Conservation (phyloP, 2,329 filamentous ascomycete species). For the Verticillium dahliae region DNA sequence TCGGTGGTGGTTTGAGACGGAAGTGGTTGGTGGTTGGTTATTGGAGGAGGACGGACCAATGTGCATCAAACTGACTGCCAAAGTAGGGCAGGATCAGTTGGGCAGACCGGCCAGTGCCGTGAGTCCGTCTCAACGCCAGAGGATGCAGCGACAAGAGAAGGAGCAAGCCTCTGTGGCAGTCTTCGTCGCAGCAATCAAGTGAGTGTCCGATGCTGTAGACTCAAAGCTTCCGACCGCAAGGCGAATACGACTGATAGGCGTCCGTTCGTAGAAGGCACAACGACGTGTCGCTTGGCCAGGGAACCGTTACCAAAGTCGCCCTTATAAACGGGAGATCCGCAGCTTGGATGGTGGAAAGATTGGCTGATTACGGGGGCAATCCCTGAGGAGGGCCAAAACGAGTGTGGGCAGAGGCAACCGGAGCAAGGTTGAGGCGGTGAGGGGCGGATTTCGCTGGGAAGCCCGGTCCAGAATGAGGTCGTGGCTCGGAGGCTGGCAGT, state of each 20-base stretch:
- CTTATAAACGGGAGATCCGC: constrained; percentile 1
- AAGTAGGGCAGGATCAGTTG: not conserved
- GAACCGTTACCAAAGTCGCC: not conserved
- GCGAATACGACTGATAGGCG: not conserved
- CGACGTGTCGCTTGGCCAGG: constrained; percentile 1
- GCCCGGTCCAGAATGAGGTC: constrained; percentile 7
- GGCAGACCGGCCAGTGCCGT: not conserved
- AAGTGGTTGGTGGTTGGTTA: not conserved
- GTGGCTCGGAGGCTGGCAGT: not conserved
- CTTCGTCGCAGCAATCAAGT: not conserved
- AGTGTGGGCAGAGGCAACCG: constrained; percentile 5
- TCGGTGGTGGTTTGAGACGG: not conserved
- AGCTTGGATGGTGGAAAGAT: not conserved
- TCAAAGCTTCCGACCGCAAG: not conserved
- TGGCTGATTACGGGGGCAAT: constrained; percentile 7
- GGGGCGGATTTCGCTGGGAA: constrained; percentile 2
- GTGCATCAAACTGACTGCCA: not conserved
- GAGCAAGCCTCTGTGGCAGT: not conserved
- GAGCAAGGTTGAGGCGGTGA: constrained; percentile 4
- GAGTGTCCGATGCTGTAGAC: not conserved
- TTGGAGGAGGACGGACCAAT: not conserved
- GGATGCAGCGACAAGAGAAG: not conserved
- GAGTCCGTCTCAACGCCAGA: not conserved
- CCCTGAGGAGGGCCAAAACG: constrained; percentile 8
- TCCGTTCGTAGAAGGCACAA: constrained; percentile 9